These are phyloP conservation scores for Neonectria neomacrospora DNA, from an alignment of 2,329 filamentous ascomycete species.

Conservation along the genomic window DNA sequence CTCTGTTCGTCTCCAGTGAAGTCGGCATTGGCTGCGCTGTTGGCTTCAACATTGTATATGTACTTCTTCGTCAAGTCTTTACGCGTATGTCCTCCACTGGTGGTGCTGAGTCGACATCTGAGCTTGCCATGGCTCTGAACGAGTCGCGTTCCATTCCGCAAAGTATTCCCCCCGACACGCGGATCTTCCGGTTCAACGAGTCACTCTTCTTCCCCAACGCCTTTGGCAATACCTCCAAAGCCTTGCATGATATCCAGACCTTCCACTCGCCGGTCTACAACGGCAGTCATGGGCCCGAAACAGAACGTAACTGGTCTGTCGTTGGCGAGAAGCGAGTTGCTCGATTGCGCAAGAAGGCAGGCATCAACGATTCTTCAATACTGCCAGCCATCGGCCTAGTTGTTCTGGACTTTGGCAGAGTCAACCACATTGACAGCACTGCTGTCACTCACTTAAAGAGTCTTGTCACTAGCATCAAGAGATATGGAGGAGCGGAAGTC, in stretches of 20 bases:
- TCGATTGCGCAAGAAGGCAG: constrained; percentile 55
- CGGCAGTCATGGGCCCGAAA: constrained; percentile 43
- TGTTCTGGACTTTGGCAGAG: constrained; percentile 63
- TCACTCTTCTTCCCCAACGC: constrained; percentile 72
- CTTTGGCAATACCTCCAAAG: constrained; percentile 59
- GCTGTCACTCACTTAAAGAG: constrained; percentile 61
- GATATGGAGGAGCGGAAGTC: constrained; percentile 59
- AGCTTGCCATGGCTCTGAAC: constrained; percentile 30
- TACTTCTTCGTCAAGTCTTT: constrained; percentile 69
- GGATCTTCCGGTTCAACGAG: constrained; percentile 67
- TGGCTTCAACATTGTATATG: constrained; percentile 72
- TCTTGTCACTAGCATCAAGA: constrained; percentile 59
- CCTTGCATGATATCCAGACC: constrained; percentile 61
- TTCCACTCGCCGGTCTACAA: constrained; percentile 55
- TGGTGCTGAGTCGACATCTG: constrained; percentile 45
- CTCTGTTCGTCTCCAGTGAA: constrained; percentile 69
- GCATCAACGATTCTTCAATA: constrained; percentile 48
- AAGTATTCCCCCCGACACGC: constrained; percentile 59
- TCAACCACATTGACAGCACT: constrained; percentile 65
- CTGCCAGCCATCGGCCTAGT: constrained; percentile 56
- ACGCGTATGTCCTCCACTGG: constrained; percentile 49
- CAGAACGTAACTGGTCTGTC: constrained; percentile 65
- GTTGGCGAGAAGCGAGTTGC: constrained; percentile 59
- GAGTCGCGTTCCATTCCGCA: constrained; percentile 36
- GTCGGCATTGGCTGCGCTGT: constrained; percentile 69